These are phyloP conservation scores for Aspergillus sp. DNA, from an alignment of 2,329 filamentous ascomycete species.

Conservation along the genomic window DNA sequence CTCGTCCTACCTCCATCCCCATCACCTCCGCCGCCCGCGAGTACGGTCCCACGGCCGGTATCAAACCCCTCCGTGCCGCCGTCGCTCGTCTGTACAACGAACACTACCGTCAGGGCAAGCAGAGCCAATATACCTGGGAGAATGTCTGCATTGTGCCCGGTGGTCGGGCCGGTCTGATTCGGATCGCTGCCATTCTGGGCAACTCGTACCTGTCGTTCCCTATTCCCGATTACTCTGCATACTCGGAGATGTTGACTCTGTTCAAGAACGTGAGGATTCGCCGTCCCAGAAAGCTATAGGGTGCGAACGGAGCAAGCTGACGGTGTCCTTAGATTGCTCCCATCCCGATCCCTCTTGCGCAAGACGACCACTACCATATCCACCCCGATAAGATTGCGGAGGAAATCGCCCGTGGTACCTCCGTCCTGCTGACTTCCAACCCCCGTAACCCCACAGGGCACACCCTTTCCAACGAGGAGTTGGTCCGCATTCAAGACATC, in stretches of 20 bases:
- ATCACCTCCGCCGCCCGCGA: constrained; percentile 76
- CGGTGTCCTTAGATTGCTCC: constrained; percentile 64
- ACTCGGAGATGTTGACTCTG: constrained; percentile 94
- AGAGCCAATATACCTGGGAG: constrained; percentile 91
- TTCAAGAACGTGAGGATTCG: constrained; percentile 68
- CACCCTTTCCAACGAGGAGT: constrained; percentile 78
- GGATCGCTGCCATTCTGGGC: constrained; percentile 89
- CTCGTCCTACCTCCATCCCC: constrained; percentile 74
- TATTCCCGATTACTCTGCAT: constrained; percentile 92
- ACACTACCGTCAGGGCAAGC: constrained; percentile 82
- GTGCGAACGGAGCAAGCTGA: background rate
- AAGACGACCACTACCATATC: constrained; percentile 88
- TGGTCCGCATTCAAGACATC: constrained; percentile 88
- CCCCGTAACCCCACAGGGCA: constrained; percentile 91
- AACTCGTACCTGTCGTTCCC: constrained; percentile 94
- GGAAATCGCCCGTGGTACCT: constrained; percentile 80
- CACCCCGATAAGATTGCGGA: constrained; percentile 90
- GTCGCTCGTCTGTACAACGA: constrained; percentile 92
- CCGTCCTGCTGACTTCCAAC: constrained; percentile 91
- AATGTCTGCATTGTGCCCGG: constrained; percentile 96
- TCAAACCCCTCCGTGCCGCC: constrained; percentile 83
- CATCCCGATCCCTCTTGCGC: constrained; percentile 78
- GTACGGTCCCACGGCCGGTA: constrained; percentile 91
- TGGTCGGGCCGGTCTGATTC: constrained; percentile 86
- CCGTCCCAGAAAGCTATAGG: background rate